phyloP scores from a whole-genome alignment of 176 grass and related monocot species.

The Eleusine coracana region DNA sequence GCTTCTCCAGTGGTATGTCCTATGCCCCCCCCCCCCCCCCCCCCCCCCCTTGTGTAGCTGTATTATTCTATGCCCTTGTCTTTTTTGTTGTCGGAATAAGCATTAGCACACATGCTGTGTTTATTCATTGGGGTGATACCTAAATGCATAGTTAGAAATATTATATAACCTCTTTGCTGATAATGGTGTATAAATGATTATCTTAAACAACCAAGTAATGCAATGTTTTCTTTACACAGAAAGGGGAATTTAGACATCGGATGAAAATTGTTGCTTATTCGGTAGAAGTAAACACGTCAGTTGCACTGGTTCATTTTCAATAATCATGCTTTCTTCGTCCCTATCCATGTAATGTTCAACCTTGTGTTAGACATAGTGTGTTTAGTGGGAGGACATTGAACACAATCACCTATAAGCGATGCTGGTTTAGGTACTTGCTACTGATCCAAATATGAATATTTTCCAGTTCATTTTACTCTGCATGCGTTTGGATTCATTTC shows the following conservation, averaged over 20 bases:
- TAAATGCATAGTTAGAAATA: neutral
- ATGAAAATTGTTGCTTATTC: neutral
- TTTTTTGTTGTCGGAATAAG: constrained; percentile 30
- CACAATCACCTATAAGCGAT: neutral
- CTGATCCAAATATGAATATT: neutral
- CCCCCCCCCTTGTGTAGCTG: constrained; percentile 31
- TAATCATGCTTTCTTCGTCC: neutral
- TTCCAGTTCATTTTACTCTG: neutral
- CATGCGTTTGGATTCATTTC: neutral
- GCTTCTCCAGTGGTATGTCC: constrained; percentile 60
- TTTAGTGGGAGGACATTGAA: neutral
- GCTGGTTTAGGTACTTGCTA: neutral
- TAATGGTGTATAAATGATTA: constrained; percentile 27
- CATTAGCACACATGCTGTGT: constrained; percentile 16
- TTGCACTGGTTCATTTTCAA: neutral
- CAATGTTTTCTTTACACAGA: constrained; percentile 16
- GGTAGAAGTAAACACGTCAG: neutral
- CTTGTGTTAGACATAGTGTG: neutral
- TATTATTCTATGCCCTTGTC: constrained; percentile 4
- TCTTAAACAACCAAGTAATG: constrained; percentile 30
- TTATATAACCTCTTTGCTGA: neutral
- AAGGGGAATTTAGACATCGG: neutral
- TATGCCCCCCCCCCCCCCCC: neutral
- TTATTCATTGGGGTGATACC: neutral
- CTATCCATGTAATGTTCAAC: constrained; percentile 14